Base-by-base conservation (phyloP, 352 stramenopile genomes). In the Globisporangium sylvaticum region DNA sequence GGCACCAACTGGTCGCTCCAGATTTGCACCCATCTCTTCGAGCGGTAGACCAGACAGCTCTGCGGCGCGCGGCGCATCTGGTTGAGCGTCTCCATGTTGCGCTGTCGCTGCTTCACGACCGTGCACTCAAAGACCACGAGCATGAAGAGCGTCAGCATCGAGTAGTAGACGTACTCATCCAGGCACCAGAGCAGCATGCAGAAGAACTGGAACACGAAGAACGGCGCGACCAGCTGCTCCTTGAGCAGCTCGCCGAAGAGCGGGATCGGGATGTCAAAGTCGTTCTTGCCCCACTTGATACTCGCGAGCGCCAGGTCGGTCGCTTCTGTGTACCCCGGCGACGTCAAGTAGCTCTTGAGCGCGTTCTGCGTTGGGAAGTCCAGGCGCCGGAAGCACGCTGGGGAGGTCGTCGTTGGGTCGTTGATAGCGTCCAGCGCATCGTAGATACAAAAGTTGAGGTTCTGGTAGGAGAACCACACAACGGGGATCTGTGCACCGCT, bases 161-260 rank as follows among this genome's bases (percentile, higher is more conserved):
- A 90, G 75, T 98, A 99, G 75, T 98, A 96, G 80, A 97, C 98
- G 77, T 99, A 99, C 72, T 99, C 97, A 77, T 99, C 97, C 24
- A 99, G 76, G 62, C 79, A 96, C 97, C 97, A 99, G 25, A 99
- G 78, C 25, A 97, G 62, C 65, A 98, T 96, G 76, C 95, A 99
- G 42, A 99, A 93, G 48, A 87, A 87, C 75, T 99, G 97, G 73
- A 99, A 99, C 7, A 99, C 78, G 72, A 98, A 98, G 66, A 99
- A 98, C n/a, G 97, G 97, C 44, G 95, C 92, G 4, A 98, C 76
- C 12, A 97, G 72, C 76, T 99, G 96, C 71, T 98, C 90, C 52
- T 86, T 81, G 25, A 99, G 85, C 15, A 98, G 73, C 62, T 87
- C 81, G 4, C 79, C 55, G 54, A 98, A 98, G 24, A 70, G 57